These are phyloP conservation scores for Otatea glauca DNA, from an alignment of 176 grass and related monocot species.

Conservation along the genomic window DNA sequence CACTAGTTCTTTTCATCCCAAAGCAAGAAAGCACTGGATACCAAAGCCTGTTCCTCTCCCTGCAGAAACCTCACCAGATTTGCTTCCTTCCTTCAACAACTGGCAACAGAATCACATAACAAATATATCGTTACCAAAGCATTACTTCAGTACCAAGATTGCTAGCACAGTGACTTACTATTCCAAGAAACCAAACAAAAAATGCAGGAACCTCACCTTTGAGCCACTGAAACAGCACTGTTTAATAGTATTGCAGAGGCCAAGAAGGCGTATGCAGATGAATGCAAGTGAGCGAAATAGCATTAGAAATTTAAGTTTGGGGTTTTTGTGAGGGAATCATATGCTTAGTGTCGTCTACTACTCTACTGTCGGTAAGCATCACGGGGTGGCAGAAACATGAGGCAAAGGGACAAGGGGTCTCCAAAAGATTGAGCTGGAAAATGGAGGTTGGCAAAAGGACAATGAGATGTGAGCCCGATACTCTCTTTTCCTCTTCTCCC, in stretches of 20 bases:
- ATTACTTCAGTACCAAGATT: slow-evolving; percentile 41
- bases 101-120: slow-evolving; percentile 39
- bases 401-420: slow-evolving; percentile 53
- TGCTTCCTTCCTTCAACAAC: slow-evolving; percentile 61
- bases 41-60: slow-evolving; percentile 12
- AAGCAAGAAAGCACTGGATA: slow-evolving; percentile 60
- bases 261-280: slow-evolving; percentile 33
- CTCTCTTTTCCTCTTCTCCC: slow-evolving; percentile 16
- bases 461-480: slow-evolving; percentile 44
- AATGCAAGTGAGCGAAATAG: slow-evolving; percentile 22
- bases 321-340: slow-evolving; percentile 50
- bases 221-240: slow-evolving; percentile 20
- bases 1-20: slow-evolving; percentile 45
- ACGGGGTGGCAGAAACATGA: slow-evolving; percentile 55
- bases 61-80: slow-evolving; percentile 53
- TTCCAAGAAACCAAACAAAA: slow-evolving; percentile 12
- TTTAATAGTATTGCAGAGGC: slow-evolving; percentile 16
- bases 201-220: slow-evolving; percentile 19
- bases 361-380: slow-evolving; percentile 52
- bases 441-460: slow-evolving; percentile 58
- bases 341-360: slow-evolving; percentile 51
- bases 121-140: slow-evolving; percentile 5
- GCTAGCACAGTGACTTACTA: not conserved
- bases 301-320: not conserved
- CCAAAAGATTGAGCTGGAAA: slow-evolving; percentile 59